A percentile compares a stretch with the other conserved stretches of the same genome.
Conservation (phyloP, 2,329 filamentous ascomycete genomes). For the Lecanicillium sp. region DNA sequence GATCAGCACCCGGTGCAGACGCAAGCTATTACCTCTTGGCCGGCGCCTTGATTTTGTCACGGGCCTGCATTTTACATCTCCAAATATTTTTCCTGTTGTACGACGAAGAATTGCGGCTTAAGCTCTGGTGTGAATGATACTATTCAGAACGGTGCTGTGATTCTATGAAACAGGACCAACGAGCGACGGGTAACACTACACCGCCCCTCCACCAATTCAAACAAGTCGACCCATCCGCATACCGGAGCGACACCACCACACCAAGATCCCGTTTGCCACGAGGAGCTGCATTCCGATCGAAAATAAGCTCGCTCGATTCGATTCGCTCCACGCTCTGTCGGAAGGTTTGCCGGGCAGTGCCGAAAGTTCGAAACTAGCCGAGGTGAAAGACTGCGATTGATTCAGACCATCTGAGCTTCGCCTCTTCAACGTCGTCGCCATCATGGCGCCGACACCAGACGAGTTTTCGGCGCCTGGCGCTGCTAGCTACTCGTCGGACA, state of each 20-base stretch:
- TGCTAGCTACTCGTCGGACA: conserved; percentile 64
- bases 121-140: too few species aligned
- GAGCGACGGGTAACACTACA: neutral
- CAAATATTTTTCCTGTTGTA: neutral
- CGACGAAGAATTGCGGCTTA: too few species aligned
- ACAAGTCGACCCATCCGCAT: too few species aligned
- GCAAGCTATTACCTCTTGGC: neutral
- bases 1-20: conserved; percentile 2
- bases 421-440: conserved; percentile 30
- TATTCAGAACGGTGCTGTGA: neutral
- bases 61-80: conserved; percentile 3
- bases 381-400: too few species aligned
- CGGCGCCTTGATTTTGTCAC: conserved; percentile 1
- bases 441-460: conserved; percentile 48
- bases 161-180: conserved; percentile 1
- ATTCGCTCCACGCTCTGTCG: too few species aligned
- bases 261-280: too few species aligned
- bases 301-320: conserved; percentile 1
- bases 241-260: too few species aligned
- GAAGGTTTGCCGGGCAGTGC: too few species aligned
- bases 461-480: conserved; percentile 61
- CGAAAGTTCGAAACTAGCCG: too few species aligned
- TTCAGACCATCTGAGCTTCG: neutral
- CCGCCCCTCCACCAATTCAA: too few species aligned
- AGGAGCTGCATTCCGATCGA: too few species aligned